These are phyloP conservation scores for Paecilomyces niveus DNA, from an alignment of 2,329 filamentous ascomycete species.

Conservation along the genomic window DNA sequence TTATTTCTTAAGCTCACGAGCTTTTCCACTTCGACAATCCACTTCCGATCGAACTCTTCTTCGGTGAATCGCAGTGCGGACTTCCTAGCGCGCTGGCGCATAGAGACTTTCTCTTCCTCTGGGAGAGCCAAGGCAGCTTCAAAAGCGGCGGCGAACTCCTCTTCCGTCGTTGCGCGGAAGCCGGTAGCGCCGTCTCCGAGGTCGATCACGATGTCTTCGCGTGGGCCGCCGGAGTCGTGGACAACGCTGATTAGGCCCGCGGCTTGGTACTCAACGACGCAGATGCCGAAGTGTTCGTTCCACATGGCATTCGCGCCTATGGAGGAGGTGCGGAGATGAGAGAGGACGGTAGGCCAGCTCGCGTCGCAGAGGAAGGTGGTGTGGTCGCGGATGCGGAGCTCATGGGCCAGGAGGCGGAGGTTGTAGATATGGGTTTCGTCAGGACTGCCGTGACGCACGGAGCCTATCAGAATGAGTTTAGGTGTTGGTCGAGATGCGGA, in stretches of 20 bases:
- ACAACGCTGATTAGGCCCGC: constrained; percentile 90
- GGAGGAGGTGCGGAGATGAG: constrained; percentile 67
- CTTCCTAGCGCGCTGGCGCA: constrained; percentile 66
- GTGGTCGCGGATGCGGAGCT: constrained; percentile 73
- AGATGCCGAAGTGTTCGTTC: constrained; percentile 99
- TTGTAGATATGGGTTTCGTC: constrained; percentile 65
- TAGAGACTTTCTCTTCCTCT: constrained; percentile 57
- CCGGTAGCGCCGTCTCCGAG: constrained; percentile 74
- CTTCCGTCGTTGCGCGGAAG: constrained; percentile 72
- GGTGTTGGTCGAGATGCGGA: constrained; percentile 39
- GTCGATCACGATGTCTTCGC: constrained; percentile 82
- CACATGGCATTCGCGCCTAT: constrained; percentile 98
- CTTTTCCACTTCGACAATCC: constrained; percentile 67
- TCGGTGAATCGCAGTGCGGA: constrained; percentile 84
- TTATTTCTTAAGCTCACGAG: constrained; percentile 33
- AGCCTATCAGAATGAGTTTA: constrained; percentile 77
- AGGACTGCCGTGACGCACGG: constrained; percentile 64
- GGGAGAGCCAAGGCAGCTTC: constrained; percentile 64
- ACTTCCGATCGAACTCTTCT: constrained; percentile 71
- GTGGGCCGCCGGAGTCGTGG: constrained; percentile 87
- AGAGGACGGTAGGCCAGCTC: constrained; percentile 77
- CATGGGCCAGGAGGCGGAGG: constrained; percentile 75
- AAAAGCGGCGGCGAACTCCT: constrained; percentile 76
- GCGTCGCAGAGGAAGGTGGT: constrained; percentile 89
- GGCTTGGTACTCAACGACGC: constrained; percentile 95